Evolutionary conservation across 352 stramenopile species (phyloP).

Genomic region (Globisporangium okanoganense): DNA sequence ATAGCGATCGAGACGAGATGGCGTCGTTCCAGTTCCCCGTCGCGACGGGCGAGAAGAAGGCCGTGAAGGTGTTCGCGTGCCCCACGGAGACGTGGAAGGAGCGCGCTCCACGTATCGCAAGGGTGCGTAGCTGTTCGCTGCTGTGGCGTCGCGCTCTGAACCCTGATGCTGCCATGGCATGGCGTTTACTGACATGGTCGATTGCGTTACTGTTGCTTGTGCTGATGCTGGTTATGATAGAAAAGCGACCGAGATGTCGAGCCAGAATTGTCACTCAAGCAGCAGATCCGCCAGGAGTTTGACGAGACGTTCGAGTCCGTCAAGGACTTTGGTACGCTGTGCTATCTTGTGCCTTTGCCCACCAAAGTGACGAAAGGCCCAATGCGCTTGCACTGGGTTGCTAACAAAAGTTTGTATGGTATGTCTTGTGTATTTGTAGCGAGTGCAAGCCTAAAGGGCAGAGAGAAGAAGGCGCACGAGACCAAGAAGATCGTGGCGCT

Average conservation of each 20-base stretch:
- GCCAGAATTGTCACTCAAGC: constrained; percentile 40
- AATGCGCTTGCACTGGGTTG: constrained; percentile 2
- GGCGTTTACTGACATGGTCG: not conserved
- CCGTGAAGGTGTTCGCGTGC: constrained; percentile 75
- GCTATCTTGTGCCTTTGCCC: constrained; percentile 1
- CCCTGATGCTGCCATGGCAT: not conserved
- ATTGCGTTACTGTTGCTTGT: constrained; percentile 7
- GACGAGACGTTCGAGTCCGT: constrained; percentile 70
- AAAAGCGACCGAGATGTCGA: constrained; percentile 24
- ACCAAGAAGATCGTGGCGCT: constrained; percentile 70
- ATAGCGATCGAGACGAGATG: not conserved
- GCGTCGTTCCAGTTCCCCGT: constrained; percentile 73
- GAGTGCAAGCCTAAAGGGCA: constrained; percentile 55
- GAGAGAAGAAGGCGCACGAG: constrained; percentile 76
- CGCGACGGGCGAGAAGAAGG: constrained; percentile 70
- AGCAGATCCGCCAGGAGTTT: constrained; percentile 80
- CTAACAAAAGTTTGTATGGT: not conserved
- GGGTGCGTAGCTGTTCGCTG: constrained; percentile 20
- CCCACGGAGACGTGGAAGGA: constrained; percentile 71
- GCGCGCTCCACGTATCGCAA: constrained; percentile 24
- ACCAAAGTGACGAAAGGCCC: too few relatives aligned
- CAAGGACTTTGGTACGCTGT: constrained; percentile 53
- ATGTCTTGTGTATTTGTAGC: constrained; percentile 23
- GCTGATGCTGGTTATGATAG: constrained; percentile 17
- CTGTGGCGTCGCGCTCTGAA: not conserved